Conservation (phyloP, 108 stramenopile genomes). For the Chaetoceros muelleri region DNA sequence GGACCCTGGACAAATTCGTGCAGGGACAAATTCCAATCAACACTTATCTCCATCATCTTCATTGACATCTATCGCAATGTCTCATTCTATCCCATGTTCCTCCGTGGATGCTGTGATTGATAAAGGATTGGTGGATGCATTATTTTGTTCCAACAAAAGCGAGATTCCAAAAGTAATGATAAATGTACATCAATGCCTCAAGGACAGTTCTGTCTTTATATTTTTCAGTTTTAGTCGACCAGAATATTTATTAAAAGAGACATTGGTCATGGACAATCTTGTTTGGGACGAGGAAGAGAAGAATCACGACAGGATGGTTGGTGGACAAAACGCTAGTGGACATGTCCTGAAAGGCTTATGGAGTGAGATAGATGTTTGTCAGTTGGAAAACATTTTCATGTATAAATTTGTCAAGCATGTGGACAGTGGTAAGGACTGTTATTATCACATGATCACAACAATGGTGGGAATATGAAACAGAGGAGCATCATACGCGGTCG, state of each 20-base stretch:
- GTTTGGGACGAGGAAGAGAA: background rate
- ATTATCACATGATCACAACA: no score
- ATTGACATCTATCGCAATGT: no score
- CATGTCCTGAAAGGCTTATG: background rate
- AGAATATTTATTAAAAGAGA: slow-evolving; percentile 41
- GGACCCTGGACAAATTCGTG: no score
- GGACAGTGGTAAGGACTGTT: no score
- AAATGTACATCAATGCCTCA: slow-evolving; percentile 56
- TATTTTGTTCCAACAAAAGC: slow-evolving; percentile 49
- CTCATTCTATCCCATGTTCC: background rate
- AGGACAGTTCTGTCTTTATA: slow-evolving; percentile 34
- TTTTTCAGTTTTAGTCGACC: slow-evolving; percentile 60
- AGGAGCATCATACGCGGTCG: no score
- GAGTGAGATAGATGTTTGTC: background rate
- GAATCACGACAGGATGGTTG: background rate
- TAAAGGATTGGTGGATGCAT: slow-evolving; percentile 72
- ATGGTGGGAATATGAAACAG: no score
- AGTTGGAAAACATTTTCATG: background rate
- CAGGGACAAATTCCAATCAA: no score
- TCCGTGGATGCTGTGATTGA: slow-evolving; percentile 61
- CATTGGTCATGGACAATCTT: background rate
- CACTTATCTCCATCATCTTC: no score
- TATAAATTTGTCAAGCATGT: background rate
- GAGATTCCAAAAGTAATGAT: slow-evolving; percentile 33
- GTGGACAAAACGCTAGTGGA: background rate